Evolutionary conservation across 1,284 basidiomycete species (phyloP), one percentile per base, ranked within the genome.

Genomic region (Malassezia cuniculi): DNA sequence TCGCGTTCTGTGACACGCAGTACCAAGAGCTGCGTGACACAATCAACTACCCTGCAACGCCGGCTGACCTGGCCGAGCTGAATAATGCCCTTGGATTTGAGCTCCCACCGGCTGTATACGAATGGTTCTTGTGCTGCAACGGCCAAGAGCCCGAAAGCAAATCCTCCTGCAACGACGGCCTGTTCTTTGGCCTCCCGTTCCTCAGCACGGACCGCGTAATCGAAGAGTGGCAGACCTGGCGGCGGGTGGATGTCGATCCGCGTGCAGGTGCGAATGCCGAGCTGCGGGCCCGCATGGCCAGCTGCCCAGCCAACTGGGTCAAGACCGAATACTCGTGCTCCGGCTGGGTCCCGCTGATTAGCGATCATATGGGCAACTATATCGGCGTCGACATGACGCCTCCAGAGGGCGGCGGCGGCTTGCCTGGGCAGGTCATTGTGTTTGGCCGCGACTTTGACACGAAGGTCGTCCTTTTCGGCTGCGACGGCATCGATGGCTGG

Each of bases 401-500:
- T 5, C 67, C 65, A n/a, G 55, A 59, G 1, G 39, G 42, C 15
- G 55, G 57, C 19, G 48, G 52, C 25, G 90, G 87, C 32, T 69
- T 76, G 2, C 73, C 77, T 34, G 93, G 90, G 4, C 90, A 97
- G 68, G 87, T 94, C 35, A 95, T 97, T 49, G 79, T 95, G 33
- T 97, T 95, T 68, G 90, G 90, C 10, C 77, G 90, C 36, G 90
- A 97, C 66, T 94, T 97, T 69, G 90, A 97, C 69, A 84, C 86
- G 17, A 97, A 97, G 68, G 84, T 94, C 27, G 90, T 95, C 22
- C 73, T 95, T 35, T 69, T 64, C 58, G 52, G 60, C 19, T 67
- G 65, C 6, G 87, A 95, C 49, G 87, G 89, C 12, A 74, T 77
- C 25, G 79, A 77, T 9, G 90, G 90, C 4, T 97, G 93, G 90